These are phyloP conservation scores for Waltiozyma sp. DNA, from an alignment of 1,139 yeast genomes.

Conservation along the genomic window DNA sequence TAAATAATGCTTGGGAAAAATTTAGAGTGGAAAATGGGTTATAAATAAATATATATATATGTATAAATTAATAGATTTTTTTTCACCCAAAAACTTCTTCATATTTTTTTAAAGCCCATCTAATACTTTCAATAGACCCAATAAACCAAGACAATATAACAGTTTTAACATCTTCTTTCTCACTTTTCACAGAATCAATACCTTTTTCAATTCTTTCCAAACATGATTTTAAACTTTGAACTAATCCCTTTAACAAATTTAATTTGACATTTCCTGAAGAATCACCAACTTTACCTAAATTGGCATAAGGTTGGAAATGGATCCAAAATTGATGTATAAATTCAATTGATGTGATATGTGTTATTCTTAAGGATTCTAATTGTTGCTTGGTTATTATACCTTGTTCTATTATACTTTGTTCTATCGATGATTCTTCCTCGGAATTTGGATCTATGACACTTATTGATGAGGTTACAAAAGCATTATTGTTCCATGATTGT, in stretches of 20 bases:
- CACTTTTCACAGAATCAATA: conserved; percentile 15
- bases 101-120: background rate
- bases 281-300: conserved; percentile 14
- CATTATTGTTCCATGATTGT: conserved; percentile 29
- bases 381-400: conserved; percentile 4
- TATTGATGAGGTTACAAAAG: background rate
- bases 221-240: conserved; percentile 36
- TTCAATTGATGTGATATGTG: conserved; percentile 61
- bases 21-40: conserved; percentile 54
- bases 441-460: background rate
- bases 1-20: conserved; percentile 86
- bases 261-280: conserved; percentile 46
- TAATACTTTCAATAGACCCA: background rate
- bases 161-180: background rate
- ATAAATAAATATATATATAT: conserved; percentile 2
- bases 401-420: background rate
- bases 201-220: conserved; percentile 32
- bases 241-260: conserved; percentile 35
- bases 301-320: conserved; percentile 25
- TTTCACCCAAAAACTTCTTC: background rate
- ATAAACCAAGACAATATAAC: background rate
- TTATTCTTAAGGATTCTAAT: conserved; percentile 33
- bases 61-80: background rate
- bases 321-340: conserved; percentile 63
- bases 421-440: background rate